Evolutionary conservation across 1,284 basidiomycete species (phyloP), one percentile per base, ranked within the genome.

Genomic region (Schizophyllum commune): DNA sequence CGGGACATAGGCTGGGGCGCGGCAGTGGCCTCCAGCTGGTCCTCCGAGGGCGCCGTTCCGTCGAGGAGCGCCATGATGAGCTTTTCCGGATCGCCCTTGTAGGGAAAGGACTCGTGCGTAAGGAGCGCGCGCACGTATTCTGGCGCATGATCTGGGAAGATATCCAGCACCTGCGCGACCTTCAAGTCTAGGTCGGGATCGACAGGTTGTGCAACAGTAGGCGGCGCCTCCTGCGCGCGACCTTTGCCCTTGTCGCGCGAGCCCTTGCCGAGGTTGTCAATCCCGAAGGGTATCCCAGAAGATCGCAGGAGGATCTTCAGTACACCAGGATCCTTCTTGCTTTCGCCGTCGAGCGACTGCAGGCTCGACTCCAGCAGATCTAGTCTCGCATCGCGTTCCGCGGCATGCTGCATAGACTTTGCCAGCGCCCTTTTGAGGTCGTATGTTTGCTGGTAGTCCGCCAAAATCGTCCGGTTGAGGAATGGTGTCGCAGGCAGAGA

Each of bases 41-140:
- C 79, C 20, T 76, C 73, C 1, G 69, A 62, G 1, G 84, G 84
- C 1, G 88, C 84, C 0, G 82, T 85, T 0, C 85, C 88, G 59
- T 91, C 89, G 57, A 92, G 74, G n/a, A 92, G 68, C 0, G 85
- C 86, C 32, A 79, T 83, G 8, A 91, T 77, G 21, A 91, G 80
- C 55, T 77, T 76, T 65, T 89, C 87, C 1, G 81, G 74, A 58
- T 80, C 78, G 0, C 80, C 77, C 5, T 71, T 70, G 65, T 80
- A 87, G 5, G 76, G 71, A 62, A 78, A 81, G 17, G 76, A 74
- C 1, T 79, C 71, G 62, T 82, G 78, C 9, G 65, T 61, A 6
- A 92, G 77, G 8, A 91, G 73, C 20, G 77, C 77, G 47, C 80
- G 79, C 57, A 92, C 73, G 64, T 91, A 87, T 1, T 69, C 68